These are phyloP conservation scores for Dactylonectria estremocensis DNA, from an alignment of 2,329 filamentous ascomycete species.

Conservation along the genomic window DNA sequence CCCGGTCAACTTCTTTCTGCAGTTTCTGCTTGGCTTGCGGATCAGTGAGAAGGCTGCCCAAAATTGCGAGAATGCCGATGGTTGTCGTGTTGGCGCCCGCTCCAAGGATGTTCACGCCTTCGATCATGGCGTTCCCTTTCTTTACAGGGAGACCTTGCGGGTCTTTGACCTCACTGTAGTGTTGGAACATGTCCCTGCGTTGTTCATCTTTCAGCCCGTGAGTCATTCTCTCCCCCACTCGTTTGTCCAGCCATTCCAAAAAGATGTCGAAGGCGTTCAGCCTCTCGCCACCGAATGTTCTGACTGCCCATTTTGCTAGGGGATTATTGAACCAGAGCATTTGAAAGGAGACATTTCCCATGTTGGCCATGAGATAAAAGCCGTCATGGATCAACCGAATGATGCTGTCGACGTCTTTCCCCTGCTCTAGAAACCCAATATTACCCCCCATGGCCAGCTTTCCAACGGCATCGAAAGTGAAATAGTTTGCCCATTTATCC, in stretches of 20 bases:
- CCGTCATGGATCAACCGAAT: conserved; percentile 35
- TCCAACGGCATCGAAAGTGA: conserved; percentile 30
- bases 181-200: conserved; percentile 26
- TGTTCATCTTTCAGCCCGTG: conserved; percentile 8
- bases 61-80: conserved; percentile 28
- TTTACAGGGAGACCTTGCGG: not conserved
- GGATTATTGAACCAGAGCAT: conserved; percentile 36
- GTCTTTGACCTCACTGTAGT: conserved; percentile 32
- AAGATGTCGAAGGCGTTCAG: conserved; percentile 32
- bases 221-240: conserved; percentile 25
- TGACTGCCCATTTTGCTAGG: conserved; percentile 6
- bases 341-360: conserved; percentile 29
- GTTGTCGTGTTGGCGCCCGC: conserved; percentile 34
- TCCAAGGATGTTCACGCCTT: conserved; percentile 31
- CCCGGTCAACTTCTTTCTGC: conserved; percentile 19
- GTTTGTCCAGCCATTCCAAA: conserved; percentile 21
- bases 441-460: conserved; percentile 27
- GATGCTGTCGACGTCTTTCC: conserved; percentile 25
- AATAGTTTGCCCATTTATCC: conserved; percentile 29
- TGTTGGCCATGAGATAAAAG: conserved; percentile 34
- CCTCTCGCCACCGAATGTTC: conserved; percentile 12
- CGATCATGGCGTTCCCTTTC: conserved; percentile 32
- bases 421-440: conserved; percentile 32
- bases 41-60: conserved; percentile 7
- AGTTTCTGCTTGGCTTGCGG: conserved; percentile 9